A percentile compares a stretch with the other conserved stretches of the same genome.
These are phyloP conservation scores for Aspergillus ibericus DNA, from an alignment of 2,329 filamentous ascomycete genomes.

Conservation along the genomic window DNA sequence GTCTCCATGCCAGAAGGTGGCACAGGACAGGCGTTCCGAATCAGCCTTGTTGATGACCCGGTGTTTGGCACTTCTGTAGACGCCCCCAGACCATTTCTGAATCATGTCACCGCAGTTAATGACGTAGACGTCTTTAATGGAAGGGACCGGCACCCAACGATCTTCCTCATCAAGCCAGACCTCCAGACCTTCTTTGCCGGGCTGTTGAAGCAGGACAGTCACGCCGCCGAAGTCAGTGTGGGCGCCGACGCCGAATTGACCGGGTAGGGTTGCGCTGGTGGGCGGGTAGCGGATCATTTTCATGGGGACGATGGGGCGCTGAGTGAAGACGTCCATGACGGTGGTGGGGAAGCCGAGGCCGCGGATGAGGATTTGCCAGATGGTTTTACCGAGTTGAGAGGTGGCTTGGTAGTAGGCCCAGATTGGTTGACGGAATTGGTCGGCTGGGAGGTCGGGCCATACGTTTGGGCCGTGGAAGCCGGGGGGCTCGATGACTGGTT, in stretches of 20 bases:
- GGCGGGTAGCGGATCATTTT: background rate
- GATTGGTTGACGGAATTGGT: conserved; percentile 29
- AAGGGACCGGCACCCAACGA: conserved; percentile 34
- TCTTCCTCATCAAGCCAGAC: conserved; percentile 22
- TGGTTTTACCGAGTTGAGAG: background rate
- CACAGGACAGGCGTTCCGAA: background rate
- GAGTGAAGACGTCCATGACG: background rate
- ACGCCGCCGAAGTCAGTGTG: conserved; percentile 30
- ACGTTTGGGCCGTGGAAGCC: conserved; percentile 31
- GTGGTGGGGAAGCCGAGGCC: background rate
- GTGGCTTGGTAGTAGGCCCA: conserved; percentile 25
- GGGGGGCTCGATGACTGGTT: too few relatives aligned
- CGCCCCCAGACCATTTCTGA: conserved; percentile 19
- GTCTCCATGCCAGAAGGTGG: conserved; percentile 5
- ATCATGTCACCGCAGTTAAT: conserved; percentile 32
- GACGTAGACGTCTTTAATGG: conserved; percentile 37
- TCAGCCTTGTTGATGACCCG: conserved; percentile 22
- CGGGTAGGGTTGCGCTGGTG: background rate
- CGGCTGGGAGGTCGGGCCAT: conserved; percentile 32
- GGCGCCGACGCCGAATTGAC: conserved; percentile 15
- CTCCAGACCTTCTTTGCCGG: conserved; percentile 23
- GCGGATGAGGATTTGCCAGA: background rate
- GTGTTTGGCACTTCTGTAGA: conserved; percentile 21
- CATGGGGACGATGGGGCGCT: background rate
- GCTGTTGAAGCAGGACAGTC: conserved; percentile 27